Percentiles rank a stretch among this genome's conserved stretches.
phyloP scores from a whole-genome alignment of 1,284 basidiomycete genomes.

The Trametes pubescens region DNA sequence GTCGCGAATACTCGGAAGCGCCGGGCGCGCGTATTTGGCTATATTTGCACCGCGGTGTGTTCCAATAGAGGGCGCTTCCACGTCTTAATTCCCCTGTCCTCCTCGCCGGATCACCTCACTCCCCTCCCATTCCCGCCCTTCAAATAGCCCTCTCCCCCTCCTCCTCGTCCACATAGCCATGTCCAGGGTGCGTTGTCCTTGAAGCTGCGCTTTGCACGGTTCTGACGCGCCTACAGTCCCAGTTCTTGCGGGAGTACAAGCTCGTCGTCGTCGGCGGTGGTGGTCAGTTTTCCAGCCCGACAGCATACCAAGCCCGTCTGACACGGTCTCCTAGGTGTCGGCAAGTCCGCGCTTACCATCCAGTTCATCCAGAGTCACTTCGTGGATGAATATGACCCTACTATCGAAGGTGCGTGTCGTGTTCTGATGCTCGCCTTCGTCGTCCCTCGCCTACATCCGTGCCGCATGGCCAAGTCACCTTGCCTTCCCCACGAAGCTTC shows the following conservation, averaged over 20 bases:
- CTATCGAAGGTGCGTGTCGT: conserved; percentile 81
- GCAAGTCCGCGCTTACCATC: conserved; percentile 96
- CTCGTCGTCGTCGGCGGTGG: conserved; percentile 98
- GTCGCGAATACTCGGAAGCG: not conserved
- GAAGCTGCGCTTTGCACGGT: not conserved
- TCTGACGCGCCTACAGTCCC: conserved; percentile 58
- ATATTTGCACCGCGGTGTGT: conserved; percentile 24
- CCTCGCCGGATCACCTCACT: conserved; percentile 35
- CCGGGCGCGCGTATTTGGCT: conserved; percentile 22
- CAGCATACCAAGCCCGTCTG: conserved; percentile 3
- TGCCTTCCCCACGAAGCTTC: not conserved
- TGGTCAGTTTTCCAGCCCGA: conserved; percentile 64
- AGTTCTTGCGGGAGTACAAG: conserved; percentile 95
- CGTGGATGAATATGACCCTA: conserved; percentile 98
- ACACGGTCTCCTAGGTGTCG: conserved; percentile 76
- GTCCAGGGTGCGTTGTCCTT: conserved; percentile 41
- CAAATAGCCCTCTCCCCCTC: conserved; percentile 21
- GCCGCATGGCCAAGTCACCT: not conserved
- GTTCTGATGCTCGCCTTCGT: not conserved
- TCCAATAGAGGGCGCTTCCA: conserved; percentile 30
- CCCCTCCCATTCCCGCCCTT: conserved; percentile 28
- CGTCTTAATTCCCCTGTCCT: conserved; percentile 30
- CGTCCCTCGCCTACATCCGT: not conserved
- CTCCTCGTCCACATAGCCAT: conserved; percentile 34
- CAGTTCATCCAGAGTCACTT: conserved; percentile 99